A percentile compares a stretch with the other conserved stretches of the same genome.
phyloP scores from a whole-genome alignment of 352 stramenopile species.

The Globisporangium spiculum region DNA sequence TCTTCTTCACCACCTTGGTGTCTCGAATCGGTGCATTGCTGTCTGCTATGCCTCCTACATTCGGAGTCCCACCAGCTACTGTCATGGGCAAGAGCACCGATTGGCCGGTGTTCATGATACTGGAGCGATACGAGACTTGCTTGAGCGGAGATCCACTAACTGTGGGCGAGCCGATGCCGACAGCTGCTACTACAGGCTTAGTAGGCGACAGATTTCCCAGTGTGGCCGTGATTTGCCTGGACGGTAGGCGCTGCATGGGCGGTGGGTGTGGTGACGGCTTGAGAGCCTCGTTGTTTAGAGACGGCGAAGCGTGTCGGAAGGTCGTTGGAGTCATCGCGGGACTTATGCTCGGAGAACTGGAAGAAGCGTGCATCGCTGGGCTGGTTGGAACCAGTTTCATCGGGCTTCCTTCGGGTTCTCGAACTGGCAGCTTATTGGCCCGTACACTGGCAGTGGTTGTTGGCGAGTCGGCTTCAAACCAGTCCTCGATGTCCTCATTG shows the following conservation, averaged over 20 bases:
- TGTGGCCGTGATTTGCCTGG: slow-evolving; percentile 17
- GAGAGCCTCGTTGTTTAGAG: background rate
- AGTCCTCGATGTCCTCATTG: slow-evolving; percentile 51
- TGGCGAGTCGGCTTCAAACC: slow-evolving; percentile 31
- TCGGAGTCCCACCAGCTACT: slow-evolving; percentile 17
- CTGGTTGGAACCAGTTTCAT: background rate
- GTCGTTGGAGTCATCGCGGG: slow-evolving; percentile 11
- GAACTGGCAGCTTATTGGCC: slow-evolving; percentile 6
- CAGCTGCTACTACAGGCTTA: slow-evolving; percentile 18
- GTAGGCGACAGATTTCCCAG: slow-evolving; percentile 38
- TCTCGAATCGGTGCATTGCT: slow-evolving; percentile 48
- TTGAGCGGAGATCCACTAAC: slow-evolving; percentile 25
- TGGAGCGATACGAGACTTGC: slow-evolving; percentile 45
- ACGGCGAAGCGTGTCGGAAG: background rate
- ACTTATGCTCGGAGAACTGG: background rate
- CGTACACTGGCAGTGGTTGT: background rate
- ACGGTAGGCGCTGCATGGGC: slow-evolving; percentile 18
- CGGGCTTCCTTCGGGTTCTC: background rate
- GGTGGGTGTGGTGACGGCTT: slow-evolving; percentile 20
- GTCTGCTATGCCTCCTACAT: slow-evolving; percentile 10
- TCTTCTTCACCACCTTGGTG: slow-evolving; percentile 82
- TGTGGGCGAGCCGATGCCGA: slow-evolving; percentile 14
- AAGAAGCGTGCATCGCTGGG: background rate
- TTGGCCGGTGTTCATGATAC: slow-evolving; percentile 37
- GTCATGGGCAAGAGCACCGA: slow-evolving; percentile 40